Evolutionary conservation across 1,139 yeast genomes (phyloP).

Genomic region (Hyphopichia khmerensis): DNA sequence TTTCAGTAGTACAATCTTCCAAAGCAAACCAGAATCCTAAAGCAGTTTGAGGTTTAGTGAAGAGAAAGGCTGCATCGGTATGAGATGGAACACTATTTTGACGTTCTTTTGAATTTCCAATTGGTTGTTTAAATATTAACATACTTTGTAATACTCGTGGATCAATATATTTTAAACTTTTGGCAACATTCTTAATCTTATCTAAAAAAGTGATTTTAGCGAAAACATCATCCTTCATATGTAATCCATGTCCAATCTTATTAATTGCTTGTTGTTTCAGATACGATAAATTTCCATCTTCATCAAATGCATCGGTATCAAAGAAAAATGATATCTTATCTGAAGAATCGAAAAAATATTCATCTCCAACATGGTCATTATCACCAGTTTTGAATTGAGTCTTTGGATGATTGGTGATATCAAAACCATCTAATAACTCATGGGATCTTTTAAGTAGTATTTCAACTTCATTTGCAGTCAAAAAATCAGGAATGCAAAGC

Average conservation of each 20-base stretch:
- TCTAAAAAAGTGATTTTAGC: slow-evolving; percentile 49
- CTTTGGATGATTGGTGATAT: slow-evolving; percentile 61
- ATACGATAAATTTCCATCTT: slow-evolving; percentile 46
- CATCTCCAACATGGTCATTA: slow-evolving; percentile 69
- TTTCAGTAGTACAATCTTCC: slow-evolving; percentile 65
- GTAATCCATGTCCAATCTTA: slow-evolving; percentile 80
- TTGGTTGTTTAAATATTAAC: slow-evolving; percentile 78
- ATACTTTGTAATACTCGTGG: slow-evolving; percentile 77
- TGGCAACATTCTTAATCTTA: slow-evolving; percentile 52
- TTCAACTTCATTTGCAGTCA: slow-evolving; percentile 39
- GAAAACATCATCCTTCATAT: slow-evolving; percentile 51
- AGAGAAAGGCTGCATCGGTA: slow-evolving; percentile 73
- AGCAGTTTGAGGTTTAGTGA: slow-evolving; percentile 69
- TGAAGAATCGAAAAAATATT: slow-evolving; percentile 66
- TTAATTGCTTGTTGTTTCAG: slow-evolving; percentile 63
- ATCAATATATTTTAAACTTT: slow-evolving; percentile 52
- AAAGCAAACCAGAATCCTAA: slow-evolving; percentile 83
- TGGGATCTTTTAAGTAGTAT: slow-evolving; percentile 44
- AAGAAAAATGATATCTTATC: slow-evolving; percentile 71
- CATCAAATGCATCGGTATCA: slow-evolving; percentile 69
- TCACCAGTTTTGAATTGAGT: slow-evolving; percentile 70
- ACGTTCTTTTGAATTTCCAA: slow-evolving; percentile 21
- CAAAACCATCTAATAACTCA: slow-evolving; percentile 47
- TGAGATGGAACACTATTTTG: slow-evolving; percentile 76
- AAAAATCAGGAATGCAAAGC: slow-evolving; percentile 57